Conservation (phyloP, 306 rosid species). For the Vigna angularis region DNA sequence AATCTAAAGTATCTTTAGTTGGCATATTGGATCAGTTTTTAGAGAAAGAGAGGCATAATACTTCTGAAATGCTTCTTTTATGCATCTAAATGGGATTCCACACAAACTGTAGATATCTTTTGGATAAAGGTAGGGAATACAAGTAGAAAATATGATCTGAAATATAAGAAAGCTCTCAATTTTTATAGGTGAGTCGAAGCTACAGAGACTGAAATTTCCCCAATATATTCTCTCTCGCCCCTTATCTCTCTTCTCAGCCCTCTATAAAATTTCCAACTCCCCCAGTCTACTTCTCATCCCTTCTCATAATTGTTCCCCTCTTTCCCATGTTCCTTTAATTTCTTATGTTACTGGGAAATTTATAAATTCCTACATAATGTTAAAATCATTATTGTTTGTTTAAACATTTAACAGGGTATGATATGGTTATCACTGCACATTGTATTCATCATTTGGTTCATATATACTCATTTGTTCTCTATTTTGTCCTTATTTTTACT, state of each 20-base stretch:
- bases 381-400: constrained; percentile 34
- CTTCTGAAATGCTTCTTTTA: constrained; percentile 11
- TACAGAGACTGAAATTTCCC: not conserved
- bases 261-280: not conserved
- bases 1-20: constrained; percentile 45
- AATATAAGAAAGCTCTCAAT: not conserved
- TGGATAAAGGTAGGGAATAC: not conserved
- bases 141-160: not conserved
- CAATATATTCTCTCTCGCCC: not conserved
- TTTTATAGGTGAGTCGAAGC: constrained; percentile 1
- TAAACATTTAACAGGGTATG: constrained; percentile 21
- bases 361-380: constrained; percentile 16
- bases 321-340: not conserved
- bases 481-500: not conserved
- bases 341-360: constrained; percentile 7
- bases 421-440: constrained; percentile 4
- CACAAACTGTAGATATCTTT: constrained; percentile 21
- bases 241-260: not conserved
- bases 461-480: constrained; percentile 23
- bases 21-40: constrained; percentile 1
- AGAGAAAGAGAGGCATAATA: constrained; percentile 23
- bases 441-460: constrained; percentile 24
- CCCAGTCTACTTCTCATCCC: not conserved
- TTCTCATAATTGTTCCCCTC: constrained; percentile 8
- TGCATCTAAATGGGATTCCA: constrained; percentile 11